Conservation (phyloP, 148 eudicot genomes). For the Salicornia ramosissima region DNA sequence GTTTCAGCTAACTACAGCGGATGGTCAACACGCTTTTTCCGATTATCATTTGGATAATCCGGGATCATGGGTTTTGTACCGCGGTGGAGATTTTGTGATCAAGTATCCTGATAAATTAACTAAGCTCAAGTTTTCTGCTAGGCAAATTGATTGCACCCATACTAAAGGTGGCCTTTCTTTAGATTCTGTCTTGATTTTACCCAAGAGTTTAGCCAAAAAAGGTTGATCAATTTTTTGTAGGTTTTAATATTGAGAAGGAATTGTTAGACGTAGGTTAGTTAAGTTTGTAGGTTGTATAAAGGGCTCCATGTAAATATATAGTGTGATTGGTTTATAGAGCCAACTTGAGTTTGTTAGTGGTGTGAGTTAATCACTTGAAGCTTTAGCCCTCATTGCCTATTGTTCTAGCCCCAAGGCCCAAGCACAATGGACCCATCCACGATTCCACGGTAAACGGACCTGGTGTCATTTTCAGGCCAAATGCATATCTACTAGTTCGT, state of each 20-base stretch:
- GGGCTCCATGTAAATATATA: constrained; percentile 3
- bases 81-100: constrained; percentile 68
- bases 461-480: too few species aligned
- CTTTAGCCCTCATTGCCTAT: too few species aligned
- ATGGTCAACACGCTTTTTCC: constrained; percentile 53
- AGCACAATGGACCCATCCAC: too few species aligned
- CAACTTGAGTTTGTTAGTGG: neutral
- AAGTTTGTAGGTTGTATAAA: constrained; percentile 1
- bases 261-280: neutral
- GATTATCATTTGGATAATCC: constrained; percentile 46
- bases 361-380: neutral
- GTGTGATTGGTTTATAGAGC: neutral
- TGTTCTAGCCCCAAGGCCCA: too few species aligned
- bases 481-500: too few species aligned
- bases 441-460: too few species aligned
- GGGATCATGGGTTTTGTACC: constrained; percentile 62
- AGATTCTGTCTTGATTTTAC: constrained; percentile 68
- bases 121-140: constrained; percentile 58
- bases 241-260: neutral
- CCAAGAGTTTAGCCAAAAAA: constrained; percentile 38
- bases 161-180: constrained; percentile 78
- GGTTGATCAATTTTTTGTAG: constrained; percentile 24
- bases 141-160: constrained; percentile 92
- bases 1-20: constrained; percentile 54
- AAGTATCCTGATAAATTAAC: constrained; percentile 36